Evolutionary conservation across 306 rosid species (phyloP).

Genomic region (Dalbergia cochinchinensis): DNA sequence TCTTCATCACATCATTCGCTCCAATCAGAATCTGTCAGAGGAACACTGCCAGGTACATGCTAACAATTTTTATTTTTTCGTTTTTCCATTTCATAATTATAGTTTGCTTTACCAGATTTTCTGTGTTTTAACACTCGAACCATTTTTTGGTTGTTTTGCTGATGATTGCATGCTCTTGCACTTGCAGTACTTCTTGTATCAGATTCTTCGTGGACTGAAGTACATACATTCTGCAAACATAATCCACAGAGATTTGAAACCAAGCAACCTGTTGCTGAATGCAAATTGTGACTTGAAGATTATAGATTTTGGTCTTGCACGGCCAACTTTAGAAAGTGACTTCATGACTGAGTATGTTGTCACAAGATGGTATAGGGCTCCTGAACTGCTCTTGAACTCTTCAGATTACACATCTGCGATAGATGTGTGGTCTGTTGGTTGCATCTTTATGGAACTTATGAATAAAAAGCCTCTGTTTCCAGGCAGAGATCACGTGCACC

Average conservation of each 20-base stretch:
- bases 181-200: constrained; percentile 96
- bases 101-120: neutral
- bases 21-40: constrained; percentile 88
- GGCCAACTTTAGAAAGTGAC: constrained; percentile 85
- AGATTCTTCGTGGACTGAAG: constrained; percentile 93
- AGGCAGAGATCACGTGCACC: constrained; percentile 91
- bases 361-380: constrained; percentile 99
- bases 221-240: constrained; percentile 94
- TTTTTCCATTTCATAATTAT: neutral
- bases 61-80: neutral
- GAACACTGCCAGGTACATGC: constrained; percentile 89
- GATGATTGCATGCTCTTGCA: constrained; percentile 61
- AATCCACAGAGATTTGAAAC: constrained; percentile 93
- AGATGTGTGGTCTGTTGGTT: constrained; percentile 98
- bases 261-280: constrained; percentile 88
- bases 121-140: constrained; percentile 14
- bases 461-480: constrained; percentile 92
- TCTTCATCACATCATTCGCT: constrained; percentile 96
- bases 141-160: constrained; percentile 38
- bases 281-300: constrained; percentile 96
- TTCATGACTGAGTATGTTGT: constrained; percentile 95
- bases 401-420: constrained; percentile 94
- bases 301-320: constrained; percentile 94
- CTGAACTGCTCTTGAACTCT: constrained; percentile 91
- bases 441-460: constrained; percentile 98